A percentile compares a stretch with the other conserved stretches of the same genome.
These are phyloP conservation scores for Neurospora sp. DNA, from an alignment of 2,329 filamentous ascomycete species.

Conservation along the genomic window DNA sequence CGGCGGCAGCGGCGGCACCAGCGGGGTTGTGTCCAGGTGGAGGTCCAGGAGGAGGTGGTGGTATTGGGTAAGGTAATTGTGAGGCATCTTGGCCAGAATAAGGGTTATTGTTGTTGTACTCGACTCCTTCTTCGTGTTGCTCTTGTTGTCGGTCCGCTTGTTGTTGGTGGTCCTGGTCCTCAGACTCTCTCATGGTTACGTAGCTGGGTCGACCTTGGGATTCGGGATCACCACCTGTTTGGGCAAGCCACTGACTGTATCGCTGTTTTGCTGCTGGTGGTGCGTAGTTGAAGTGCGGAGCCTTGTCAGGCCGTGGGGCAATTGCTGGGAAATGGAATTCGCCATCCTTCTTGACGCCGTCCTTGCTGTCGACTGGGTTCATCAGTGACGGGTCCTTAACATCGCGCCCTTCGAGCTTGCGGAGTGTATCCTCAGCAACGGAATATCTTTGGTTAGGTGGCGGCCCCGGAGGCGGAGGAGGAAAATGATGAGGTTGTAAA, in stretches of 20 bases:
- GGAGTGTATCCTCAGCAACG: constrained; percentile 35
- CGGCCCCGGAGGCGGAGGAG: constrained; percentile 24
- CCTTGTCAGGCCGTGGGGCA: constrained; percentile 32
- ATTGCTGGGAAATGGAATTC: constrained; percentile 52
- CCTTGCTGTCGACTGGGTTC: constrained; percentile 24
- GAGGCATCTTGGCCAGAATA: constrained; percentile 3
- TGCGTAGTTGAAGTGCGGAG: constrained; percentile 51
- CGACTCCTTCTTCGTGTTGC: background rate
- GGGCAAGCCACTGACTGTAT: constrained; percentile 20
- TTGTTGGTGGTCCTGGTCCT: background rate
- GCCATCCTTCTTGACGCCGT: constrained; percentile 24
- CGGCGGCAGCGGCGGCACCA: background rate
- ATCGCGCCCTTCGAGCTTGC: constrained; percentile 38
- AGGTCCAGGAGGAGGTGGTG: background rate
- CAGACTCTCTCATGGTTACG: constrained; percentile 6
- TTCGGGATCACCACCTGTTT: constrained; percentile 9
- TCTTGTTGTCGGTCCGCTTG: constrained; percentile 2
- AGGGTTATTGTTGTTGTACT: background rate
- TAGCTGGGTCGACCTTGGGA: constrained; percentile 14
- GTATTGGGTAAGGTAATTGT: background rate
- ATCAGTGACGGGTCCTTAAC: constrained; percentile 17
- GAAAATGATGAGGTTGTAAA: constrained; percentile 43
- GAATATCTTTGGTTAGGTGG: constrained; percentile 18
- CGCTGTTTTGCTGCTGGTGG: constrained; percentile 31
- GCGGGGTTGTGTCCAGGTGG: constrained; percentile 2